Evolutionary conservation across 768 basidiomycete genomes (phyloP), one percentile per base, ranked within the genome.

Genomic region (Hortiboletus campestris): DNA sequence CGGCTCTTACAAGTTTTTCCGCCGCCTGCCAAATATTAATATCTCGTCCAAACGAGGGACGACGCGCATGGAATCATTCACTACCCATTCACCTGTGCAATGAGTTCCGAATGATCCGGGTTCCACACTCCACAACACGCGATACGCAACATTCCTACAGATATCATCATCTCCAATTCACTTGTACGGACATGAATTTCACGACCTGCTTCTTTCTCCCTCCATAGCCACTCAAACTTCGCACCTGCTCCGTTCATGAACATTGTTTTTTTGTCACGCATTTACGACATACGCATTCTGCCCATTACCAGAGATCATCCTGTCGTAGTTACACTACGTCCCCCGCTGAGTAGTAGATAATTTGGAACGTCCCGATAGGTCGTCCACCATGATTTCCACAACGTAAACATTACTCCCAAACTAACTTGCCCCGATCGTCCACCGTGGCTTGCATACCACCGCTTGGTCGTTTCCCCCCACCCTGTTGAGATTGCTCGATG

Each of bases 381-480:
- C 44, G 35, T 42, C 44, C 52, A 49, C 29, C 43, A 40, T 35
- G 49, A 40, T 32, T 14, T 71, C 64, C 20, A 35, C 9, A 36
- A 32, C 0, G 31, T 8, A 25, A 35, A 36, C 20, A 32, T 48
- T 47, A 68, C 35, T 83, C 82, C 81, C 81, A 86, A 42, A 86
- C 80, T 59, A 85, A 60, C 64, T 81, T 81, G 32, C 85, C 86
- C 22, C 68, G 71, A 39, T 76, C 76, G 59, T 84, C 80, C 28
- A 87, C 80, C n/a, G 64, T 70, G 0, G 84, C 82, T n/a, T 72
- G 78, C 83, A 84, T 85, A 17, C 84, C 85, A 13, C 84, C 84
- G 59, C 83, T 76, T 16, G 72, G 55, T 42, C 65, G 38, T 51
- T 67, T 58, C 46, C 67, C 53, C 8, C 67, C 65, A 38, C 68